A percentile compares a stretch with the other conserved stretches of the same genome.
These are phyloP conservation scores for Petasospora fabianii DNA, from an alignment of 1,139 yeast genomes.

Conservation along the genomic window DNA sequence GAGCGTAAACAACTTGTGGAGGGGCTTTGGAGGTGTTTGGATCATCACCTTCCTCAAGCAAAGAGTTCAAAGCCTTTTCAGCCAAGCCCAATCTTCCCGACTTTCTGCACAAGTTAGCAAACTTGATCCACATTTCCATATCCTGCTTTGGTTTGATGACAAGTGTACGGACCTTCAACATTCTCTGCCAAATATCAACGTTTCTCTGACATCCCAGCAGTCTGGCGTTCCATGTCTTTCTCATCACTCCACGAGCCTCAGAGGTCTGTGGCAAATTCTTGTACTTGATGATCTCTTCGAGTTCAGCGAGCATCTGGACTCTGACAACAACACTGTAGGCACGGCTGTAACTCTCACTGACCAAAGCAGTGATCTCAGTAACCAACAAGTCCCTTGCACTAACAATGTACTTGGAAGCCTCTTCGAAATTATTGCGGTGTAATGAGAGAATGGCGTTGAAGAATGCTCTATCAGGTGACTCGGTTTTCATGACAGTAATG, in stretches of 20 bases:
- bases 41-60: conserved; percentile 54
- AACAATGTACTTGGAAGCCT: conserved; percentile 73
- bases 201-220: conserved; percentile 91
- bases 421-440: conserved; percentile 82
- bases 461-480: conserved; percentile 92
- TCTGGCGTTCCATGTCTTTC: conserved; percentile 93
- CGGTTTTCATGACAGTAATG: conserved; percentile 83
- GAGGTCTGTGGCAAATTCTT: conserved; percentile 81
- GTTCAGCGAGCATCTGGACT: conserved; percentile 94
- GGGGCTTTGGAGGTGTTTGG: conserved; percentile 77
- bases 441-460: conserved; percentile 85
- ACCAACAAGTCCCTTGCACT: conserved; percentile 86
- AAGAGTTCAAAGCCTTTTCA: conserved; percentile 79
- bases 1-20: conserved; percentile 96
- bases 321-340: conserved; percentile 96
- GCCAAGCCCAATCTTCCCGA: conserved; percentile 91
- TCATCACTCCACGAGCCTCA: conserved; percentile 70
- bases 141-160: conserved; percentile 95
- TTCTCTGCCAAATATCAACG: conserved; percentile 97
- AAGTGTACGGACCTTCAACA: conserved; percentile 87
- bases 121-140: conserved; percentile 97
- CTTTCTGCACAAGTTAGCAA: conserved; percentile 92
- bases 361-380: conserved; percentile 91
- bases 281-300: conserved; percentile 90
- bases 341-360: conserved; percentile 92